Conservation (phyloP, 1,284 basidiomycete species). For the Nidula niveotomentosa region DNA sequence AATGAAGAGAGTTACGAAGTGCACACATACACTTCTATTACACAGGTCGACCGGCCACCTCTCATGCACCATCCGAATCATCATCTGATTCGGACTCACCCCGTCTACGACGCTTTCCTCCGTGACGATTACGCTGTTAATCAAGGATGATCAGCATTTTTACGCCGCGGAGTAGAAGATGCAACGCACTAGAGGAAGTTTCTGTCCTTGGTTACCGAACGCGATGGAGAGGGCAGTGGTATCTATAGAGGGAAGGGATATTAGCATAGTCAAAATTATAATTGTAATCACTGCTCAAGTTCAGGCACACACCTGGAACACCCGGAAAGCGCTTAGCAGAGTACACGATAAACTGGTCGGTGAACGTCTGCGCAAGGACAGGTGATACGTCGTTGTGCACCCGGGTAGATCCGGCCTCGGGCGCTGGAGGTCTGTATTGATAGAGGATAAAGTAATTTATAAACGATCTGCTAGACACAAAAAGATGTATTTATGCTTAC, state of each 20-base stretch:
- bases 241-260: constrained; percentile 46
- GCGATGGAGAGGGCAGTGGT: constrained; percentile 88
- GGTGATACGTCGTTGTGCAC: constrained; percentile 67
- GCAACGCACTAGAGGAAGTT: constrained; percentile 75
- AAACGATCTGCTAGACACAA: background rate
- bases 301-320: constrained; percentile 68
- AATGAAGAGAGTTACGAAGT: background rate
- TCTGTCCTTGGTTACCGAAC: constrained; percentile 91
- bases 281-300: background rate
- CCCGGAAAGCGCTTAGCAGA: constrained; percentile 93
- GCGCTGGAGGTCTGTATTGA: constrained; percentile 61
- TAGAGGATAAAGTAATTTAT: background rate
- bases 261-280: constrained; percentile 7
- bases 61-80: constrained; percentile 44
- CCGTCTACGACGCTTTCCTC: constrained; percentile 47
- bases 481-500: constrained; percentile 45
- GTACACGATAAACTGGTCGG: constrained; percentile 87
- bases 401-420: constrained; percentile 62
- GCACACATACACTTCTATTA: too few relatives aligned
- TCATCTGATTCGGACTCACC: constrained; percentile 42
- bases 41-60: too few relatives aligned
- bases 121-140: constrained; percentile 67
- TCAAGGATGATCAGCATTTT: constrained; percentile 8
- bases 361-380: constrained; percentile 82
- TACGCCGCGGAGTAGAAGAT: constrained; percentile 11